These are phyloP conservation scores for Fusarium sp. DNA, from an alignment of 2,329 filamentous ascomycete genomes.

Conservation along the genomic window DNA sequence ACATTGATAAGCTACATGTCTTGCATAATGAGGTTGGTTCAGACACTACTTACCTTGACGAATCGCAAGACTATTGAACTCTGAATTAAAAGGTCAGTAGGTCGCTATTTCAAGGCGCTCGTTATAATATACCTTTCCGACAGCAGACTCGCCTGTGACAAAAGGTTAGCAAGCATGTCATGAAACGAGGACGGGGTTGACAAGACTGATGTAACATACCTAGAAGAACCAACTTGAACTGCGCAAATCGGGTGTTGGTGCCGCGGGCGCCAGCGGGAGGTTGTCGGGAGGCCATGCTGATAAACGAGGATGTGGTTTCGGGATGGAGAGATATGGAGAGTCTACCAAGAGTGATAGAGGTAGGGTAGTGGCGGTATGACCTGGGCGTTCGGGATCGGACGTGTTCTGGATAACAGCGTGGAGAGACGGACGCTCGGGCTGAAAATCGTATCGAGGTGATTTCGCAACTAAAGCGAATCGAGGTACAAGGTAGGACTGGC, in stretches of 20 bases:
- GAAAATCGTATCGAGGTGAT: slow-evolving; percentile 26
- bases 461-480: slow-evolving; percentile 24
- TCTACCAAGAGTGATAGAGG: slow-evolving; percentile 23
- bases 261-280: slow-evolving; percentile 70
- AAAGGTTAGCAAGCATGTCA: slow-evolving; percentile 53
- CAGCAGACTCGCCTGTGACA: slow-evolving; percentile 88
- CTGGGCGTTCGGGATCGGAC: slow-evolving; percentile 43
- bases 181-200: slow-evolving; percentile 12
- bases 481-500: slow-evolving; percentile 18
- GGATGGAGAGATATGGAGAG: slow-evolving; percentile 36
- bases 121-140: slow-evolving; percentile 82
- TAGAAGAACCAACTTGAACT: slow-evolving; percentile 98
- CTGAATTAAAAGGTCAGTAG: slow-evolving; percentile 59
- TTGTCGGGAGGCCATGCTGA: slow-evolving; percentile 86
- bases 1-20: slow-evolving; percentile 29
- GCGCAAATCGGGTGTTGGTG: slow-evolving; percentile 88
- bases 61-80: slow-evolving; percentile 98
- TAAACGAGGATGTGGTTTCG: slow-evolving; percentile 43
- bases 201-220: slow-evolving; percentile 68
- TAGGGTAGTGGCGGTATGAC: slow-evolving; percentile 43
- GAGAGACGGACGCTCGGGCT: slow-evolving; percentile 33
- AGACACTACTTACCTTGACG: slow-evolving; percentile 79
- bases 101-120: slow-evolving; percentile 8
- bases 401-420: slow-evolving; percentile 45
- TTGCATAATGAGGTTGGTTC: not conserved